Evolutionary conservation across 768 basidiomycete genomes (phyloP), one percentile per base, ranked within the genome.

Genomic region (Clitopilus hobsonii): DNA sequence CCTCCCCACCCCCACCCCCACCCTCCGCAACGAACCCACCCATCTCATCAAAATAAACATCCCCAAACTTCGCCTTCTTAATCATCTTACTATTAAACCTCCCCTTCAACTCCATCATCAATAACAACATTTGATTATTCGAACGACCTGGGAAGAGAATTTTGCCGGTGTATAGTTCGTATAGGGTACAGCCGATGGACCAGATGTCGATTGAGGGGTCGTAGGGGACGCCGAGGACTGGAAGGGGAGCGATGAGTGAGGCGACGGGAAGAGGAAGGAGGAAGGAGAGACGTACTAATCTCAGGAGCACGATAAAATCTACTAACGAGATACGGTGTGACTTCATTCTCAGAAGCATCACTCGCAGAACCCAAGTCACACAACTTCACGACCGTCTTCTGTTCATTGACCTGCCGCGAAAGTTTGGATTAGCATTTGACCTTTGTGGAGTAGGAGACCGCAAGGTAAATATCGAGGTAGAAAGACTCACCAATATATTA

Each of bases 261-360:
- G 10, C n/a, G 38, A 58, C 24, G 54, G 48, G 28, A 51, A 20
- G 30, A 25, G 41, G 11, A 29, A 49, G 41, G 13, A 52, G n/a
- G 18, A 3, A 32, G 10, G 58, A 56, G 29, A 53, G 20, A 60
- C 78, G 83, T 67, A 98, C 96, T 99, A 66, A 98, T 98, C 74
- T 99, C 97, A 1, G 97, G 97, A 1, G 96, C 96, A 41, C 97
- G 91, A 67, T 99, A 98, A 72, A 98, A 99, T 47, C 97, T 80
- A 61, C 91, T 94, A 56, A 98, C 97, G 54, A 99, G 86, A 70
- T 99, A 98, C 8, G 97, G 97, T 6, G 97, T 98, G 62, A 98
- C 94, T 28, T 97, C 97, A 68, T 93, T 94, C 70, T 98, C 96
- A 6, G 87, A 87, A 1, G 88, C 89, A 69, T 98, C 96, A 6